These are phyloP conservation scores for Cystobasidium tubakii DNA, from an alignment of 768 basidiomycete species.

Conservation along the genomic window DNA sequence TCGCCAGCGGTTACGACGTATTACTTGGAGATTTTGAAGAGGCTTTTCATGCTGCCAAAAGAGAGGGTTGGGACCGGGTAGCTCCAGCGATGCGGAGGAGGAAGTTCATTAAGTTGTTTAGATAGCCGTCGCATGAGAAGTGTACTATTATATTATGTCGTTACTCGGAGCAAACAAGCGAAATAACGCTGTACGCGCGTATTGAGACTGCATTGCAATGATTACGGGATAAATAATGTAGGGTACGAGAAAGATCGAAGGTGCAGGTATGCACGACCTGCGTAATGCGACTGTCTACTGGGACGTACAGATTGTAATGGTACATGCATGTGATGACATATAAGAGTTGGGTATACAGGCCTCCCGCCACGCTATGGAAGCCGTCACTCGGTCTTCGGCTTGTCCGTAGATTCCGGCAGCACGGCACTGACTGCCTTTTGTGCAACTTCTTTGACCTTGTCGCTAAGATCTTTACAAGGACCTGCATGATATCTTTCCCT, in stretches of 20 bases:
- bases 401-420: neutral
- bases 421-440: neutral
- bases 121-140: neutral
- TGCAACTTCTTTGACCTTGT: neutral
- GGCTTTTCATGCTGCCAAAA: neutral
- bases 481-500: constrained; percentile 24
- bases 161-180: too few species aligned
- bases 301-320: neutral
- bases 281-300: neutral
- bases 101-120: neutral
- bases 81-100: neutral
- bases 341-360: neutral
- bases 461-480: constrained; percentile 4
- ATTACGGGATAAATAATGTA: neutral
- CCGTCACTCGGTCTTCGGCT: too few species aligned
- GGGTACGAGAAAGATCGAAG: neutral
- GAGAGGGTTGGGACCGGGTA: neutral
- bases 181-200: too few species aligned
- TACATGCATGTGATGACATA: neutral
- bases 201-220: too few species aligned
- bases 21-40: constrained; percentile 25
- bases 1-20: constrained; percentile 22
- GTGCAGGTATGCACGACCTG: neutral
- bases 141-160: too few species aligned
- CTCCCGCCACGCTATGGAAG: neutral